Conservation (phyloP, 768 basidiomycete genomes). For the Trametes maxima region DNA sequence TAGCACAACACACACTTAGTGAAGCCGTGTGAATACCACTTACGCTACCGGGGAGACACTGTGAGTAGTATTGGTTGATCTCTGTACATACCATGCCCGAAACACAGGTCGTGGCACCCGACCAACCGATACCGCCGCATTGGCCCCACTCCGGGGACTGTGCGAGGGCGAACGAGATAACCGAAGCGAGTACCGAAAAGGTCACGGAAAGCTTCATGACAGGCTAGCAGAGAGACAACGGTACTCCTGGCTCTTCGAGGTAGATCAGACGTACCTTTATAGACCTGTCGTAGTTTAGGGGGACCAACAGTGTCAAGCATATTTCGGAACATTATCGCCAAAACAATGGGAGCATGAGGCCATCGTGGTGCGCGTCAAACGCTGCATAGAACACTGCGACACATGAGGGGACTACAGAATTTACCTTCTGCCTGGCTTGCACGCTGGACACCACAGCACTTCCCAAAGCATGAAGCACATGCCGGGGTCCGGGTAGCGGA, state of each 20-base stretch:
- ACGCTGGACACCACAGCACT: background rate
- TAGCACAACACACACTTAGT: background rate
- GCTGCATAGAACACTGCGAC: background rate
- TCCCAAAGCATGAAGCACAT: constrained; percentile 1
- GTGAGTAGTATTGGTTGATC: constrained; percentile 45
- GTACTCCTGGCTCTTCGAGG: background rate
- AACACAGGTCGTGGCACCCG: constrained; percentile 41
- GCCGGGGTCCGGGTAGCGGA: background rate
- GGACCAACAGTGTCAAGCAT: background rate
- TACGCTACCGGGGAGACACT: constrained; percentile 41
- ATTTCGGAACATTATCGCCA: constrained; percentile 15
- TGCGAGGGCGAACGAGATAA: constrained; percentile 28
- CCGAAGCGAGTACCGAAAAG: constrained; percentile 33
- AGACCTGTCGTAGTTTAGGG: background rate
- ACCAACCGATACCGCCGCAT: constrained; percentile 42
- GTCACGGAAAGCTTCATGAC: constrained; percentile 29
- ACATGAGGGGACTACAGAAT: background rate
- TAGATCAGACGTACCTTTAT: background rate
- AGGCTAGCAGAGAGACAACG: background rate
- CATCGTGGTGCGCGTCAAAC: background rate
- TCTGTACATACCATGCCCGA: constrained; percentile 42
- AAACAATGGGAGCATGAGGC: background rate
- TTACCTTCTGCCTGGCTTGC: background rate
- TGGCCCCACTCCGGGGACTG: constrained; percentile 34
- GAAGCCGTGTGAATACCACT: background rate